Base-by-base conservation (phyloP, 1,284 basidiomycete species). In the Boletus sp. region DNA sequence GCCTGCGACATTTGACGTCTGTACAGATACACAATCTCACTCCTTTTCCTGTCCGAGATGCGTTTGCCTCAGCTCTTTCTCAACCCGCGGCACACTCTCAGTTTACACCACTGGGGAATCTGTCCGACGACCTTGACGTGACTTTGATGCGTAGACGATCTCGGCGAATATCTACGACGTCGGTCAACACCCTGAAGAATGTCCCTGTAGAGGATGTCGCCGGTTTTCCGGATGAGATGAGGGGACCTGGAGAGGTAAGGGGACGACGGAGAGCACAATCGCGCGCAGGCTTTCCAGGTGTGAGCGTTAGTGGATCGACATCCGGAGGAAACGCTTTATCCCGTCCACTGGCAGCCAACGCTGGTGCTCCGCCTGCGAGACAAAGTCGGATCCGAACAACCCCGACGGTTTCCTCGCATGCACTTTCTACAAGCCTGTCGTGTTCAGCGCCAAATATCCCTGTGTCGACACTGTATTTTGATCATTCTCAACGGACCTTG, bases 11-110 rank as follows among this genome's bases (percentile, higher is more conserved):
- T 76, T 81, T 94, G 55, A 81, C 83, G 51, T 81, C 85, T 40
- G 80, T 94, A 60, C 87, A 91, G 76, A 79, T 94, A 64, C 84
- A 87, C 63, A 94, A 94, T 69, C 79, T 94, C 46, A 91, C 91
- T 16, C 90, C 90, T 3, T 91, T 91, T 71, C 91, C 92, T 44
- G 81, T 84, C 47, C 85, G 90, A 43, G 91, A 94, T 74, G 81
- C 88, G 3, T 80, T 91, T 62, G 85, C 91, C 17, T 88, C 89
- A 30, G 88, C 89, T 23, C 79, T 93, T 53, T 78, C 81, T 13
- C 86, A 89, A 69, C 87, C 88, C 7, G 79, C 83, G 6, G 81
- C 84, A 67, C 80, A 82, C 59, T 76, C 83, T 6, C 84, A 87
- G 64, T 85, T 85, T 66, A 83, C 79, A 5, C 71, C 80, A 21